phyloP scores from a whole-genome alignment of 768 basidiomycete genomes.

The Termitomyces sp. region DNA sequence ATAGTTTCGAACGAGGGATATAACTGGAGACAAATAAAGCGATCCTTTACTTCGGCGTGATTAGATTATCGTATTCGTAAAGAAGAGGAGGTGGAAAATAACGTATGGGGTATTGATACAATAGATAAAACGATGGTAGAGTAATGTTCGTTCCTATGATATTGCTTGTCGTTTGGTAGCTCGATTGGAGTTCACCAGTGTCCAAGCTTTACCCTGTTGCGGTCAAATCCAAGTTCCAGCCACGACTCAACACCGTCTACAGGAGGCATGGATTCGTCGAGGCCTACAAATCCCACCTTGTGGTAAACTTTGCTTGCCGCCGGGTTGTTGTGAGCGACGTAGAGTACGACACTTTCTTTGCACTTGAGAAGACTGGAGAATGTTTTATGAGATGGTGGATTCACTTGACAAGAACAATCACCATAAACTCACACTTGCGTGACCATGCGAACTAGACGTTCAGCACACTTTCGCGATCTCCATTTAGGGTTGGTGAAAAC shows the following conservation, averaged over 20 bases:
- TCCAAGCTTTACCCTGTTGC: constrained; percentile 42
- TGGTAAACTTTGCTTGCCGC: constrained; percentile 57
- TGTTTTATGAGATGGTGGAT: not conserved
- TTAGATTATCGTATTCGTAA: too few relatives aligned
- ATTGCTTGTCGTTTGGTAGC: too few relatives aligned
- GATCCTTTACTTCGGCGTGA: too few relatives aligned
- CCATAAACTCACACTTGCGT: constrained; percentile 41
- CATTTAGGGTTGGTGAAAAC: constrained; percentile 60
- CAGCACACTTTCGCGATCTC: constrained; percentile 55
- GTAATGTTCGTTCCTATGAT: not conserved
- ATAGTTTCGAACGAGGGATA: too few relatives aligned
- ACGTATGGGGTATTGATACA: not conserved
- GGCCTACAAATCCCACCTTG: constrained; percentile 62
- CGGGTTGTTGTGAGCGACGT: constrained; percentile 55
- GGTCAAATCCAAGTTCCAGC: constrained; percentile 64
- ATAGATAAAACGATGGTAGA: not conserved
- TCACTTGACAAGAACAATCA: not conserved
- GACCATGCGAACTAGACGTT: constrained; percentile 55
- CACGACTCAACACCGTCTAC: constrained; percentile 42
- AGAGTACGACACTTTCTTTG: constrained; percentile 55
- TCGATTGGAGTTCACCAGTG: constrained; percentile 56
- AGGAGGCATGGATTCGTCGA: constrained; percentile 25
- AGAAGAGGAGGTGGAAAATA: not conserved
- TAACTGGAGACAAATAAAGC: too few relatives aligned
- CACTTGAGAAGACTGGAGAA: constrained; percentile 25